These are phyloP conservation scores for Asclepias syriaca DNA, from an alignment of 257 asterid genomes.

Conservation along the genomic window DNA sequence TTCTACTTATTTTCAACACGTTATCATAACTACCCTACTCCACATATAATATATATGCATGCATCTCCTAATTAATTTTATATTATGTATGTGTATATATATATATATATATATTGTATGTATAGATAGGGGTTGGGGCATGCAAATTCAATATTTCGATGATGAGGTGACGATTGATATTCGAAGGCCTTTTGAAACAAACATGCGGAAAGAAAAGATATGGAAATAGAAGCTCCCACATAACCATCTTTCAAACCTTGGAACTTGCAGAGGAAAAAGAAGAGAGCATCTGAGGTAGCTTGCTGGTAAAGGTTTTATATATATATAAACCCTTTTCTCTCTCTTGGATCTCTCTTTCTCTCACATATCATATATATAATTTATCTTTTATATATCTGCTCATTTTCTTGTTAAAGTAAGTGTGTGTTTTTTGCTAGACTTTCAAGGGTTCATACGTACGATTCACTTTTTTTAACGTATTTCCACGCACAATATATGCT, in stretches of 20 bases:
- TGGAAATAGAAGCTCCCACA: background rate
- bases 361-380: background rate
- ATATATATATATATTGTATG: background rate
- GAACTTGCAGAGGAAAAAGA: slow-evolving; percentile 22
- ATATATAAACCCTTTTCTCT: background rate
- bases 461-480: background rate
- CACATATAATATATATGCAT: background rate
- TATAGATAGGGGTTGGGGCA: background rate
- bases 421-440: no score
- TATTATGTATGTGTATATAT: background rate
- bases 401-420: no score
- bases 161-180: background rate
- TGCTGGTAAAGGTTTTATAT: slow-evolving; percentile 13
- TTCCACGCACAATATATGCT: background rate
- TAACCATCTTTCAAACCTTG: slow-evolving; percentile 35
- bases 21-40: background rate
- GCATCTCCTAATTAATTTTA: no score
- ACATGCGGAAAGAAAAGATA: slow-evolving; percentile 2
- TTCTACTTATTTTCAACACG: slow-evolving; percentile 16
- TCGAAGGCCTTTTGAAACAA: slow-evolving; percentile 5
- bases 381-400: no score
- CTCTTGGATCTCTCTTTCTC: no score
- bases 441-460: background rate
- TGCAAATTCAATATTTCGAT: background rate
- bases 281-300: slow-evolving; percentile 32